Base-by-base conservation (phyloP, 1,284 basidiomycete species). In the Taiwanofungus camphoratus region DNA sequence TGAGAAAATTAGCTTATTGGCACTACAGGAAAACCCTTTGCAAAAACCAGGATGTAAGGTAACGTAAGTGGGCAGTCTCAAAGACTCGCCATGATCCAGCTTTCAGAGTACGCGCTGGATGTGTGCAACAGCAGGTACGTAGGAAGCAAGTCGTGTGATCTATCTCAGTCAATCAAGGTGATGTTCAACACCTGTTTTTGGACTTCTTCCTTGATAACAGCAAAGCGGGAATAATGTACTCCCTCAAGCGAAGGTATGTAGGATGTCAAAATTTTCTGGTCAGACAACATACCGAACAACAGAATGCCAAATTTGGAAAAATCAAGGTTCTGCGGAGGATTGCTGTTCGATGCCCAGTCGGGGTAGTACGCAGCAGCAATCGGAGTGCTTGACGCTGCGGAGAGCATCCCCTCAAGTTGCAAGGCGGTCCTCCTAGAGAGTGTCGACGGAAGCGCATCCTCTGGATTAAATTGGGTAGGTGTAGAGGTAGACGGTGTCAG, bases 301-400 rank as follows among this genome's bases (percentile, higher is more conserved):
- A 91, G 62, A 42, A 87, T 74, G 60, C 88, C 82, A 52, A 84
- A 85, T 53, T 79, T 76, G 46, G 70, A 71, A 59, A 76, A 90
- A 61, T 90, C 75, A 44, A 90, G 64, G 5, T 64, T 63, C 59
- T 82, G 77, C 3, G 86, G 85, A n/a, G 82, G 69, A 43, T 77
- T 66, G 13, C 63, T 61, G 43, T 64, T 66, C 1, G 68, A 69
- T 11, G 74, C 71, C 87, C 87, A 90, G 56, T 86, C 79, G 42
- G 76, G 72, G 57, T 82, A 87, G 66, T 87, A 87, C 0, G 72
- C 75, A 21, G 66, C 66, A 7, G 64, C 63, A 7, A 67, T 56
- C 24, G 59, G 58, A 3, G 45, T 42, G 3, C 50, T 40, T 1
- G 54, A 48, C 36, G 48, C 44, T 8, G 53, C 50, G 12, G 52